Base-by-base conservation (phyloP, 1,139 yeast species). In the Sugiyamaella novakii region DNA sequence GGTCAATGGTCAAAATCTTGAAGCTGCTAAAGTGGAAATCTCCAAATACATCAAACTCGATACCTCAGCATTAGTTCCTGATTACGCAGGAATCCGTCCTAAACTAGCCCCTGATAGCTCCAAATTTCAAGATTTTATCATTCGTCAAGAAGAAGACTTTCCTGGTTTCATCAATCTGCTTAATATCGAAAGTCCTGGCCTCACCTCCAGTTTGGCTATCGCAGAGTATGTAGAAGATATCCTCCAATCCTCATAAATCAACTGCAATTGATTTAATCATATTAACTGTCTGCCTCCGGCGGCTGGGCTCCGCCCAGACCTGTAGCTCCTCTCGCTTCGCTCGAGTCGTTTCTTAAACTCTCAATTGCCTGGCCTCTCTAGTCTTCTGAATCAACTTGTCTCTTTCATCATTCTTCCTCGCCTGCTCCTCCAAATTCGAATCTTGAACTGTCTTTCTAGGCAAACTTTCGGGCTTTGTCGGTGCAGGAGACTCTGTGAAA, bases 171-270 rank as follows among this genome's bases (percentile, higher is more conserved):
- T 88, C 28, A 88, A 87, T 58, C 71, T 87, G 49, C 64, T 88
- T 41, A 95, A 94, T 2, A 88, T 89, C 22, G 97, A 89, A 62
- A 84, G 94, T 61, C 97, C 97, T 0, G 97, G 96, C 0, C 73
- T 88, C 54, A 88, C 96, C 2, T 72, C 94, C 0, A 72, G 88
- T 1, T 74, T 87, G 80, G 95, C 92, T 0, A 86, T 88, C 48
- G 96, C 83, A 1, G 86, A 83, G 59, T 76, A 85, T 59, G 94
- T 87, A 2, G 74, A 69, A 29, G 63, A 69, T 14, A 63, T 80
- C 3, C 74, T 72, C 21, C 22, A 29, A n/a, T n/a, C n/a, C n/a
- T n/a, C n/a, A n/a, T n/a, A n/a, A n/a, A n/a, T n/a, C n/a, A n/a
- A n/a, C n/a, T n/a, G n/a, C n/a, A n/a, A n/a, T n/a, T n/a, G n/a